phyloP scores from a whole-genome alignment of 176 grass and related monocot species.

The Zea luxurians region DNA sequence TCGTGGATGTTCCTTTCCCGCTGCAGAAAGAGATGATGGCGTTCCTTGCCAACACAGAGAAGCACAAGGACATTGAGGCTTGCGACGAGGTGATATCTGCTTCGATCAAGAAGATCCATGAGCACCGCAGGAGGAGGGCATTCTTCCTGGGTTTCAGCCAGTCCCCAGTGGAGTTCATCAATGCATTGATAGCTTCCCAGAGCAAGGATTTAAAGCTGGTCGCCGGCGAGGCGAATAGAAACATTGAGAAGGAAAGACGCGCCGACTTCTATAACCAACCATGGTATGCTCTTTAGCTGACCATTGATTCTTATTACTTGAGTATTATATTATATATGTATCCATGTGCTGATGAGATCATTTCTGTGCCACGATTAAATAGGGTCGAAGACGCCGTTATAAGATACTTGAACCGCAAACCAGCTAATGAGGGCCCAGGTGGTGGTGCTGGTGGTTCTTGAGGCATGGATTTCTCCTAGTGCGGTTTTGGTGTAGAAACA shows the following conservation, averaged over 20 bases:
- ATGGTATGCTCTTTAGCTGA: constrained; percentile 53
- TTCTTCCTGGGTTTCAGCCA: constrained; percentile 99
- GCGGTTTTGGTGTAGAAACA: constrained; percentile 46
- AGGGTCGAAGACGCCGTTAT: constrained; percentile 98
- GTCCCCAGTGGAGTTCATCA: constrained; percentile 93
- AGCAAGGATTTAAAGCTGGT: constrained; percentile 98
- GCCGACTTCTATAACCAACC: constrained; percentile 92
- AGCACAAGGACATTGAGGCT: constrained; percentile 91
- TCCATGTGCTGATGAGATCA: constrained; percentile 39
- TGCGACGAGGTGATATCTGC: constrained; percentile 92
- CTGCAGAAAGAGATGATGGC: constrained; percentile 85
- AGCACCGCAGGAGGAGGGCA: constrained; percentile 87
- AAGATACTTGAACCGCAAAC: constrained; percentile 89
- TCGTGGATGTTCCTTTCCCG: constrained; percentile 91
- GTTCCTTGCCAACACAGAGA: constrained; percentile 88
- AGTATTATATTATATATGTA: background rate
- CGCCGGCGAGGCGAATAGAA: constrained; percentile 75
- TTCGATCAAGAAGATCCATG: constrained; percentile 98
- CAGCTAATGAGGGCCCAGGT: constrained; percentile 63
- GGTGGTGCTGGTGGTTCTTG: constrained; percentile 52
- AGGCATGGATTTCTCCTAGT: constrained; percentile 29
- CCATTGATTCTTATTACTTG: constrained; percentile 13
- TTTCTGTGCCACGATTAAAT: constrained; percentile 18
- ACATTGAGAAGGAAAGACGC: constrained; percentile 78
- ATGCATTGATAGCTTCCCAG: constrained; percentile 83